These are phyloP conservation scores for Xylaria sp. DNA, from an alignment of 2,329 filamentous ascomycete species.

Conservation along the genomic window DNA sequence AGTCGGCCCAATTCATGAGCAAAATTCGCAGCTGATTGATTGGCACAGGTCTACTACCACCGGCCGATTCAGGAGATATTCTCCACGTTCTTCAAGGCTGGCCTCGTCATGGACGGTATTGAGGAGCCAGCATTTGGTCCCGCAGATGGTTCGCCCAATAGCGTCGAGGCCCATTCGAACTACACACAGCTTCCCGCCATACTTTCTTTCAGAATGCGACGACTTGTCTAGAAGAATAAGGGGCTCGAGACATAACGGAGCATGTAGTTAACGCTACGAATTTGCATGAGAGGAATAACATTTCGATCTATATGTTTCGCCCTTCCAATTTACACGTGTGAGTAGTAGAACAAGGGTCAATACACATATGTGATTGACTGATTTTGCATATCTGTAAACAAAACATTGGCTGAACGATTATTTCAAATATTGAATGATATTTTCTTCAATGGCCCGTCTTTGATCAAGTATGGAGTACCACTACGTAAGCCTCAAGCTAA, in stretches of 20 bases:
- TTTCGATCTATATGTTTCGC: too few relatives aligned
- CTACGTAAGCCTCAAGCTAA: too few relatives aligned
- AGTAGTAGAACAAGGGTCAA: too few relatives aligned
- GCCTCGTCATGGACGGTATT: conserved; percentile 32
- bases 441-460: too few relatives aligned
- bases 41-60: conserved; percentile 18
- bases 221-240: not conserved
- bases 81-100: conserved; percentile 27
- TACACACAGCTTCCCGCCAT: conserved; percentile 31
- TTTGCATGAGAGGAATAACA: too few relatives aligned
- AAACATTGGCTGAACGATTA: too few relatives aligned
- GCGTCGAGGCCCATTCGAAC: conserved; percentile 5
- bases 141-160: conserved; percentile 18
- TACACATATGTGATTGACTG: too few relatives aligned
- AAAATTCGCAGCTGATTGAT: not conserved
- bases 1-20: not conserved
- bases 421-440: too few relatives aligned
- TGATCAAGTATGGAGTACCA: too few relatives aligned
- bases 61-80: conserved; percentile 30
- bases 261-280: not conserved
- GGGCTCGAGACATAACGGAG: not conserved
- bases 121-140: conserved; percentile 27
- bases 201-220: conserved; percentile 26
- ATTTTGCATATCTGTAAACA: too few relatives aligned
- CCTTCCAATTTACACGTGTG: too few relatives aligned